phyloP scores from a whole-genome alignment of 2,329 filamentous ascomycete species.

The Allantophomopsis lycopodina region DNA sequence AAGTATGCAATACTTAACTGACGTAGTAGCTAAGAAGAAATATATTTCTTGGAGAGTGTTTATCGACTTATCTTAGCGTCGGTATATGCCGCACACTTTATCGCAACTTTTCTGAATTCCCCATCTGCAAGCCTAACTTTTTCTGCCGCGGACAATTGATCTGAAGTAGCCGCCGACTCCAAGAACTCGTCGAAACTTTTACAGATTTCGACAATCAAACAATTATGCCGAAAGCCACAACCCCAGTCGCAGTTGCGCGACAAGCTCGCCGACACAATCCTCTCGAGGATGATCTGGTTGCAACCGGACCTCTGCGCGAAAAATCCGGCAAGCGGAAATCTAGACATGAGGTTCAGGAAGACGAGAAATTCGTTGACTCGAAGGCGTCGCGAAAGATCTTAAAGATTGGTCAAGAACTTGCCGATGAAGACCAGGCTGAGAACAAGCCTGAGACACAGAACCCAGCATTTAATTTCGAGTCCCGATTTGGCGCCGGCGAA shows the following conservation, averaged over 20 bases:
- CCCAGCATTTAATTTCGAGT: constrained; percentile 66
- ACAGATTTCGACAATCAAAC: too few species aligned
- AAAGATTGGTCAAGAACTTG: constrained; percentile 76
- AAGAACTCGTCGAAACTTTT: too few species aligned
- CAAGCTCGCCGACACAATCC: constrained; percentile 70
- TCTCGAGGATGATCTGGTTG: constrained; percentile 73
- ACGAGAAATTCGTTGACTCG: constrained; percentile 68
- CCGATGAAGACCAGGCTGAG: constrained; percentile 60
- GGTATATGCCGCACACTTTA: background rate
- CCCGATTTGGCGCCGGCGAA: constrained; percentile 47
- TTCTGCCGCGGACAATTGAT: too few species aligned
- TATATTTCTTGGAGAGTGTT: background rate
- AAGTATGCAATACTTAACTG: background rate
- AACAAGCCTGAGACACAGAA: constrained; percentile 30
- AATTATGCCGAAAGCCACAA: constrained; percentile 67
- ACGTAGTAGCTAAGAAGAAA: background rate
- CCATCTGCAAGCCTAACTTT: too few species aligned
- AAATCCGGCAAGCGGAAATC: constrained; percentile 59
- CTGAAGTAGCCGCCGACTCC: too few species aligned
- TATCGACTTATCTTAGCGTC: background rate
- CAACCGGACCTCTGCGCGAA: constrained; percentile 57
- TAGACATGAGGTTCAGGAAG: constrained; percentile 41
- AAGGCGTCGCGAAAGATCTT: constrained; percentile 83
- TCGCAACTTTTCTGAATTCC: background rate
- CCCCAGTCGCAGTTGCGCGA: constrained; percentile 38